Conservation (phyloP, 2,329 filamentous ascomycete genomes). For the Monilinia fructicola region DNA sequence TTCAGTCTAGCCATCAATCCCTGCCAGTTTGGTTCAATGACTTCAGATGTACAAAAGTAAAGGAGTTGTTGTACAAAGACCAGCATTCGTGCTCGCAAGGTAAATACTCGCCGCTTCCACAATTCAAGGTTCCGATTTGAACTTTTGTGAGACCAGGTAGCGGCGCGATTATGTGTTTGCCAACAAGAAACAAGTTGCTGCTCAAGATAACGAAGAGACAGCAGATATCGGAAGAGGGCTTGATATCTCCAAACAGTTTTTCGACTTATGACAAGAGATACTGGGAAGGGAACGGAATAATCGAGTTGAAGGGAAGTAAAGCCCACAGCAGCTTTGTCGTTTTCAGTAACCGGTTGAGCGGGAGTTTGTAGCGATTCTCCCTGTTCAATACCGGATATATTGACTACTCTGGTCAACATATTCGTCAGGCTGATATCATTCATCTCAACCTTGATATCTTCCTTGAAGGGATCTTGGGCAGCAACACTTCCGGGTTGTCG, state of each 20-base stretch:
- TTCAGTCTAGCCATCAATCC: slow-evolving; percentile 85
- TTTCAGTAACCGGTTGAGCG: slow-evolving; percentile 64
- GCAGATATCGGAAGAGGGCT: slow-evolving; percentile 88
- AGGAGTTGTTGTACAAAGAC: slow-evolving; percentile 95
- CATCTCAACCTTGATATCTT: slow-evolving; percentile 97
- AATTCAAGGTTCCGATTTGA: slow-evolving; percentile 72
- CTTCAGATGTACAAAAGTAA: slow-evolving; percentile 95
- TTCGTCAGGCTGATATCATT: slow-evolving; percentile 92
- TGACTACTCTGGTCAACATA: slow-evolving; percentile 93
- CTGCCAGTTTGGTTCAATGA: slow-evolving; percentile 97
- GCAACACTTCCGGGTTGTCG: slow-evolving; percentile 95
- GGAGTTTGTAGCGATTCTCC: slow-evolving; percentile 76
- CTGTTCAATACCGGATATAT: slow-evolving; percentile 92
- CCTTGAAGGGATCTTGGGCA: slow-evolving; percentile 93
- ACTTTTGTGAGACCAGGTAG: slow-evolving; percentile 80
- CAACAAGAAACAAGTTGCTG: slow-evolving; percentile 82
- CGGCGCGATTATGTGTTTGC: slow-evolving; percentile 81
- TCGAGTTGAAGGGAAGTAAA: slow-evolving; percentile 94
- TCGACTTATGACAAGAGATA: slow-evolving; percentile 91
- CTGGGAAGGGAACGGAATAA: slow-evolving; percentile 89
- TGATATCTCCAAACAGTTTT: slow-evolving; percentile 98
- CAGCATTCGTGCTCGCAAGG: slow-evolving; percentile 87
- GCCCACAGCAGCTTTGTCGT: slow-evolving; percentile 82
- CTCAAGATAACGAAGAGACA: slow-evolving; percentile 87
- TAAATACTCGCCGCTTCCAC: slow-evolving; percentile 94